Evolutionary conservation across 164 flowering plant species (phyloP).

Genomic region (Sextonia rubra): DNA sequence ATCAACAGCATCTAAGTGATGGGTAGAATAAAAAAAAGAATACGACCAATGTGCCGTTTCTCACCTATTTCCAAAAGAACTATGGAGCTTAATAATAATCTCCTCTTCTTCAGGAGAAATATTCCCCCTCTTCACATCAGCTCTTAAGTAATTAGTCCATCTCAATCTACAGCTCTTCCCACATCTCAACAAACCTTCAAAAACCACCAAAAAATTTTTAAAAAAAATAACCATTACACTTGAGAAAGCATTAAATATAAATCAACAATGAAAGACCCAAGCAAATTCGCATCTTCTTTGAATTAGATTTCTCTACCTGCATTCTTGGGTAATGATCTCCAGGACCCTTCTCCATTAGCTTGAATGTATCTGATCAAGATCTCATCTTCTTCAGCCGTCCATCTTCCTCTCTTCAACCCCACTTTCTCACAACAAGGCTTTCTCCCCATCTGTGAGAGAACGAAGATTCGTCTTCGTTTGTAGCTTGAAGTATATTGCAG

Average conservation of each 20-base stretch:
- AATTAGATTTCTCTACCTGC: constrained; percentile 41
- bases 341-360: constrained; percentile 77
- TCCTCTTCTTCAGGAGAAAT: constrained; percentile 67
- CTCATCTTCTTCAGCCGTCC: constrained; percentile 87
- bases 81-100: constrained; percentile 58
- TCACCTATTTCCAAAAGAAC: constrained; percentile 66
- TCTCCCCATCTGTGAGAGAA: constrained; percentile 52
- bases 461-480: neutral
- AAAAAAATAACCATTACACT: too few relatives aligned
- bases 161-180: constrained; percentile 93
- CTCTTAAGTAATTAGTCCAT: constrained; percentile 84
- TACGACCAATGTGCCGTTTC: neutral
- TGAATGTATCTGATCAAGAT: constrained; percentile 56
- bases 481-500: neutral
- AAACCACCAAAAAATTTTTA: neutral
- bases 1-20: neutral
- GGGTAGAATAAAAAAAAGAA: neutral
- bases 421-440: constrained; percentile 91
- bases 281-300: neutral
- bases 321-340: constrained; percentile 90
- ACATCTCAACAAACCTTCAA: constrained; percentile 72
- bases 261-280: neutral
- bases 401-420: constrained; percentile 79
- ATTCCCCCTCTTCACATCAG: constrained; percentile 79
- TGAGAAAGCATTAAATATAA: neutral